Conservation (phyloP, 2,329 filamentous ascomycete species). For the Aspergillus quadrilineatus region DNA sequence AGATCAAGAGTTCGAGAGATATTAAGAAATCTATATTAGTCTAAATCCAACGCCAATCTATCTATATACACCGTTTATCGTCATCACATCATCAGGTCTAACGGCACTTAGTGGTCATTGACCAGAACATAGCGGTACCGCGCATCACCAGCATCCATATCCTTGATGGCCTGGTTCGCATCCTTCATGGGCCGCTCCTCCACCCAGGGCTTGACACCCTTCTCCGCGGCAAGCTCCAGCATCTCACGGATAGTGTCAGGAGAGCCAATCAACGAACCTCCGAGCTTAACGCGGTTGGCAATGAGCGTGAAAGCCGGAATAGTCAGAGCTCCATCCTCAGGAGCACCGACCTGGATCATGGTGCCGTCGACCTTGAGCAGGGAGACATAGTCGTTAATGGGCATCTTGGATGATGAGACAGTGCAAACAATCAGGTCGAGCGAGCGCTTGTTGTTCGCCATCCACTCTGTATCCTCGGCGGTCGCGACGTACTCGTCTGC, state of each 20-base stretch:
- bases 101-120: constrained; percentile 31
- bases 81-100: too few species aligned
- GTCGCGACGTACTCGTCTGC: constrained; percentile 58
- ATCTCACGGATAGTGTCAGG: constrained; percentile 45
- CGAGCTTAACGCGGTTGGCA: constrained; percentile 58
- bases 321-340: constrained; percentile 52
- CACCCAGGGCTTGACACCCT: constrained; percentile 44
- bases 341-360: constrained; percentile 65
- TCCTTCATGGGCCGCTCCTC: constrained; percentile 45
- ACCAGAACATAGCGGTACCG: constrained; percentile 49
- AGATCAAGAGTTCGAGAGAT: too few species aligned
- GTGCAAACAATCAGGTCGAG: constrained; percentile 60
- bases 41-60: too few species aligned
- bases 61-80: too few species aligned
- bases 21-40: too few species aligned
- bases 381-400: constrained; percentile 59
- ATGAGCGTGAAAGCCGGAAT: constrained; percentile 56
- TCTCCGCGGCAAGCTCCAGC: constrained; percentile 44
- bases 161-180: constrained; percentile 44
- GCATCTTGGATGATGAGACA: constrained; percentile 61
- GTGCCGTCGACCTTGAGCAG: constrained; percentile 60
- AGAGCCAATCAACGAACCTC: constrained; percentile 46
- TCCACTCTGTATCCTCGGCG: constrained; percentile 56
- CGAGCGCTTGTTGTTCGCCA: constrained; percentile 46
- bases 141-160: constrained; percentile 46